phyloP scores from a whole-genome alignment of 1,139 yeast species.

The Geotrichum aggregatum region DNA sequence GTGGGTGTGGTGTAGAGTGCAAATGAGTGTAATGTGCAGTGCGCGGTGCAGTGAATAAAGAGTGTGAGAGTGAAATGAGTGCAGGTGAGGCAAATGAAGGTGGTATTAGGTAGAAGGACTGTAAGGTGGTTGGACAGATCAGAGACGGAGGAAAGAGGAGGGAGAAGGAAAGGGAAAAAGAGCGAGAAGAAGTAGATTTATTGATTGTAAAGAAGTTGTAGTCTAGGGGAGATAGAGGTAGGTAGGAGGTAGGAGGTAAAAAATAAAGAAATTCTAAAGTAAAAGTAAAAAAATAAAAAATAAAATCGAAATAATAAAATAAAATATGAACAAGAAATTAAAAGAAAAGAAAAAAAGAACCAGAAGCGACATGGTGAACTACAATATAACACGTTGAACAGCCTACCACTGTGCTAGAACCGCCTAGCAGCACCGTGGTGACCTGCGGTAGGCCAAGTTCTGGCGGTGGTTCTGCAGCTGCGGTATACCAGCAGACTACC shows the following conservation, averaged over 20 bases:
- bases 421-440: too few species aligned
- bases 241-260: not conserved
- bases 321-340: too few species aligned
- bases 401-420: too few species aligned
- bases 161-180: not conserved
- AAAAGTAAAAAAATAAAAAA: not conserved
- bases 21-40: not conserved
- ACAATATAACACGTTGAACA: too few species aligned
- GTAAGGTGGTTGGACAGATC: constrained; percentile 1
- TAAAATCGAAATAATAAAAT: not conserved
- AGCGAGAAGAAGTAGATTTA: not conserved
- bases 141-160: not conserved
- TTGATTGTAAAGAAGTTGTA: not conserved
- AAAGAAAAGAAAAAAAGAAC: too few species aligned
- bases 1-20: not conserved
- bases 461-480: too few species aligned
- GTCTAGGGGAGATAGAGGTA: not conserved
- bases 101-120: not conserved
- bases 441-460: too few species aligned
- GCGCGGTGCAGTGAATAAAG: not conserved
- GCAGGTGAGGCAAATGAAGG: not conserved
- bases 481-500: too few species aligned
- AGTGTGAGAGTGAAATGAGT: constrained; percentile 3
- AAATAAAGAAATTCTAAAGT: not conserved
- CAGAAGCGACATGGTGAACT: too few species aligned